phyloP scores from a whole-genome alignment of 208 protist genomes.

The Perkinsela sp. region DNA sequence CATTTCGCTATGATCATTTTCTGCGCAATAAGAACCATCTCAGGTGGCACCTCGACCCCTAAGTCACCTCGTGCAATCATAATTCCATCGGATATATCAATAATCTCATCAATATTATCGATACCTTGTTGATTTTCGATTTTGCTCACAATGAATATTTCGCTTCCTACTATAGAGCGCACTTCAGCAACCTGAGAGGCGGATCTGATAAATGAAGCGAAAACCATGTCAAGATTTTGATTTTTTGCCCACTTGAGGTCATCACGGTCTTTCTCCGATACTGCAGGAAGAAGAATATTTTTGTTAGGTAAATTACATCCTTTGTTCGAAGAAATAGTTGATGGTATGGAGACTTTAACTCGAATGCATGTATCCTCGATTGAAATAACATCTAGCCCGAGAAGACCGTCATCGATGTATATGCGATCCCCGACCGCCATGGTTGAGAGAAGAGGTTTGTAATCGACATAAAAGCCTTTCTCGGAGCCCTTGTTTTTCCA shows the following conservation, averaged over 20 bases:
- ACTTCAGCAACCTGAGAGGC: constrained; percentile 74
- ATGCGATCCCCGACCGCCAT: constrained; percentile 51
- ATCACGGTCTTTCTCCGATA: constrained; percentile 65
- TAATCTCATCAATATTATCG: constrained; percentile 92
- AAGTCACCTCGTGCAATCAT: constrained; percentile 98
- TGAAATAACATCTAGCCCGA: constrained; percentile 53
- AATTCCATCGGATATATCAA: constrained; percentile 79
- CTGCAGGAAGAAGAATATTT: constrained; percentile 46
- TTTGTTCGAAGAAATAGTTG: constrained; percentile 41
- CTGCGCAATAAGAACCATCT: constrained; percentile 87
- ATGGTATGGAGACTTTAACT: constrained; percentile 38
- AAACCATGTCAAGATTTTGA: constrained; percentile 89
- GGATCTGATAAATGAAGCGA: constrained; percentile 89
- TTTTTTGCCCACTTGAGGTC: constrained; percentile 78
- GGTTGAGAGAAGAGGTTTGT: constrained; percentile 36
- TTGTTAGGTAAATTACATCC: constrained; percentile 58
- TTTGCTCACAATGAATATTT: constrained; percentile 87
- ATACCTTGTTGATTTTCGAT: constrained; percentile 95
- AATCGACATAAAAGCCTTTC: constrained; percentile 68
- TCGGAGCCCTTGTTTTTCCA: constrained; percentile 42
- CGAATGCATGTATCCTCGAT: constrained; percentile 32
- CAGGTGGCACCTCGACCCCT: constrained; percentile 87
- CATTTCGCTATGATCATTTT: constrained; percentile 96
- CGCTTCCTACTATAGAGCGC: constrained; percentile 48
- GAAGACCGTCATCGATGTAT: constrained; percentile 84